Evolutionary conservation across 306 rosid genomes (phyloP).

Genomic region (Cyamopsis tetragonoloba): DNA sequence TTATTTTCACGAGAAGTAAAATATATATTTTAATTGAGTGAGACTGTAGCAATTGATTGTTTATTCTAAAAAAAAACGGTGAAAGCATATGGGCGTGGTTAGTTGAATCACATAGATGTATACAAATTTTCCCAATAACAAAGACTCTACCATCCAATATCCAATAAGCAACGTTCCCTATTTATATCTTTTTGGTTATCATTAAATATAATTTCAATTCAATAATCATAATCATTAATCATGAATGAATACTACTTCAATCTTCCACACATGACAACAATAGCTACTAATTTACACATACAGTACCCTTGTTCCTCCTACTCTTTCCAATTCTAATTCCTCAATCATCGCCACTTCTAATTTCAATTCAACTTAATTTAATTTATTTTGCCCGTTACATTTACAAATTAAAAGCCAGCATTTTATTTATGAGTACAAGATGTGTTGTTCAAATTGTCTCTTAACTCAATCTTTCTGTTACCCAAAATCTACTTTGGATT

Average conservation of each 20-base stretch:
- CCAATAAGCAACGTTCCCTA: background rate
- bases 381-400: slow-evolving; percentile 9
- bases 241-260: too few species aligned
- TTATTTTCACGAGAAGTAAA: too few species aligned
- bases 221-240: background rate
- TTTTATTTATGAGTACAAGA: too few species aligned
- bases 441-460: slow-evolving; percentile 27
- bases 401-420: too few species aligned
- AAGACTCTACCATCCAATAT: background rate
- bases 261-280: background rate
- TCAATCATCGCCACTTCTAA: slow-evolving; percentile 33
- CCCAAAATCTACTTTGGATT: slow-evolving; percentile 29
- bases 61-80: too few species aligned
- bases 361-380: too few species aligned
- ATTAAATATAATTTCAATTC: background rate
- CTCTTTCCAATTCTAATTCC: slow-evolving; percentile 19
- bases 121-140: too few species aligned
- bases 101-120: too few species aligned
- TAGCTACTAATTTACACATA: background rate
- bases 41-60: too few species aligned
- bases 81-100: too few species aligned
- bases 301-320: too few species aligned
- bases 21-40: too few species aligned
- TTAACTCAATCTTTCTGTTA: slow-evolving; percentile 29
- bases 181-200: background rate